Percentiles rank a stretch among this genome's conserved stretches.
Conservation (phyloP, 495 filamentous ascomycete genomes). For the Bacidia rubella region DNA sequence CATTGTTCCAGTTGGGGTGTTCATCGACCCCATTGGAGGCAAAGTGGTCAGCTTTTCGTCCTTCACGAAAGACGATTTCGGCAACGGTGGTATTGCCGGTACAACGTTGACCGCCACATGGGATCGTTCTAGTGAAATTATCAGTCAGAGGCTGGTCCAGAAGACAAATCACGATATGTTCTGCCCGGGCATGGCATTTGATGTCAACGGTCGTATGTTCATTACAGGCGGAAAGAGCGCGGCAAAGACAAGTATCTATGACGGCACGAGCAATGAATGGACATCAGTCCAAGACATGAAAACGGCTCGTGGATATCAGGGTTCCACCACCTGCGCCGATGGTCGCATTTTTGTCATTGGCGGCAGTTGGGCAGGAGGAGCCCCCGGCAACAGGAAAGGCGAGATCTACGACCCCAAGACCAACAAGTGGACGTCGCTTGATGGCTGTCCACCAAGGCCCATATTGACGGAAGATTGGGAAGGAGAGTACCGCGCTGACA, state of each 20-base stretch:
- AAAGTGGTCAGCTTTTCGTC: constrained; percentile 31
- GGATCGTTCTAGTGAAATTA: constrained; percentile 21
- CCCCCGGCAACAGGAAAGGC: constrained; percentile 35
- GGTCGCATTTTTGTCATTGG: constrained; percentile 44
- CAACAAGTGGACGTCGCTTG: constrained; percentile 26
- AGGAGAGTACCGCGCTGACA: constrained; percentile 32
- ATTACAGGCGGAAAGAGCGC: constrained; percentile 37
- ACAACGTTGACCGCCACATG: constrained; percentile 32
- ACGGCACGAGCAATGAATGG: constrained; percentile 22
- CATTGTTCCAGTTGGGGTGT: constrained; percentile 30
- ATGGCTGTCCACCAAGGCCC: constrained; percentile 21
- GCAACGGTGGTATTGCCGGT: constrained; percentile 20
- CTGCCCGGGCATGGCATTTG: constrained; percentile 42
- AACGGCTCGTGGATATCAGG: constrained; percentile 43
- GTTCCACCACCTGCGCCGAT: constrained; percentile 35
- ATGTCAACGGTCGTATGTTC: constrained; percentile 33
- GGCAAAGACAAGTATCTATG: constrained; percentile 32
- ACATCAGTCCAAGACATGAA: constrained; percentile 25
- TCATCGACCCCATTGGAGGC: constrained; percentile 22
- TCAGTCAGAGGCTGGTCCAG: constrained; percentile 23
- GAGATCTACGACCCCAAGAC: constrained; percentile 34
- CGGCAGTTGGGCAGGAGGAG: constrained; percentile 35
- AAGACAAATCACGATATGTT: constrained; percentile 42
- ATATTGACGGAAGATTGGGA: constrained; percentile 36
- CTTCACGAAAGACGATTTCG: constrained; percentile 24